These are phyloP conservation scores for Phytophthora colocasiae DNA, from an alignment of 352 stramenopile species.

Conservation along the genomic window DNA sequence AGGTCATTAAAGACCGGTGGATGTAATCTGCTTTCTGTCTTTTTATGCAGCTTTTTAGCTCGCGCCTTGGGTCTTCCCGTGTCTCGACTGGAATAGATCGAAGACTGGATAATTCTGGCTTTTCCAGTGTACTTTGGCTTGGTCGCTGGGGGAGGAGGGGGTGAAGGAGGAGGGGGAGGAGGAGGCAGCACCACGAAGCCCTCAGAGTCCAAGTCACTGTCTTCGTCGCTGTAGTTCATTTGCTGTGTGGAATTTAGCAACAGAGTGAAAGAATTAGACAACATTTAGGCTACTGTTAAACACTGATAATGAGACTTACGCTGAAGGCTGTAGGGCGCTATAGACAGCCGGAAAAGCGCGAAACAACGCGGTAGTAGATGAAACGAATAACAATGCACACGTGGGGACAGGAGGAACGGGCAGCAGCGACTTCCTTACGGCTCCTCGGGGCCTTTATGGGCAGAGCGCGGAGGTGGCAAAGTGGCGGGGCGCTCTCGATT, in stretches of 20 bases:
- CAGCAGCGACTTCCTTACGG: background rate
- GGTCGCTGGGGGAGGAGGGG: slow-evolving; percentile 1
- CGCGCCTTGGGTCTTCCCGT: slow-evolving; percentile 20
- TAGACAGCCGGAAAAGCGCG: slow-evolving; percentile 2
- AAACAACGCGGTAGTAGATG: slow-evolving; percentile 2
- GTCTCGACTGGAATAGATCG: slow-evolving; percentile 35
- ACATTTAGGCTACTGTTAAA: slow-evolving; percentile 12
- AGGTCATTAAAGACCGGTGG: background rate
- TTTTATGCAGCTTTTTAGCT: slow-evolving; percentile 26
- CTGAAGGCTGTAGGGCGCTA: background rate
- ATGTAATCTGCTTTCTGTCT: slow-evolving; percentile 17
- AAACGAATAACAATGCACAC: background rate
- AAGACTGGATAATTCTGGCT: slow-evolving; percentile 40
- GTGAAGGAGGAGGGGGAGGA: slow-evolving; percentile 18
- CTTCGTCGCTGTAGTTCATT: slow-evolving; percentile 38
- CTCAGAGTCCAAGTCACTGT: slow-evolving; percentile 34
- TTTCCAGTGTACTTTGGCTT: slow-evolving; percentile 44
- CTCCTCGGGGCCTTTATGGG: slow-evolving; percentile 5
- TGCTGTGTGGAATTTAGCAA: slow-evolving; percentile 17
- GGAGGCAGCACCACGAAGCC: slow-evolving; percentile 26
- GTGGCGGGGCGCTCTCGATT: slow-evolving; percentile 39
- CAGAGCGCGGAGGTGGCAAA: background rate
- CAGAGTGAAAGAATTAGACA: slow-evolving; percentile 9
- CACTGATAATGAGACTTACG: slow-evolving; percentile 7
- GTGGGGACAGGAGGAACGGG: background rate